These are phyloP conservation scores for Erucastrum elatum DNA, from an alignment of 345 rosid genomes.

Conservation along the genomic window DNA sequence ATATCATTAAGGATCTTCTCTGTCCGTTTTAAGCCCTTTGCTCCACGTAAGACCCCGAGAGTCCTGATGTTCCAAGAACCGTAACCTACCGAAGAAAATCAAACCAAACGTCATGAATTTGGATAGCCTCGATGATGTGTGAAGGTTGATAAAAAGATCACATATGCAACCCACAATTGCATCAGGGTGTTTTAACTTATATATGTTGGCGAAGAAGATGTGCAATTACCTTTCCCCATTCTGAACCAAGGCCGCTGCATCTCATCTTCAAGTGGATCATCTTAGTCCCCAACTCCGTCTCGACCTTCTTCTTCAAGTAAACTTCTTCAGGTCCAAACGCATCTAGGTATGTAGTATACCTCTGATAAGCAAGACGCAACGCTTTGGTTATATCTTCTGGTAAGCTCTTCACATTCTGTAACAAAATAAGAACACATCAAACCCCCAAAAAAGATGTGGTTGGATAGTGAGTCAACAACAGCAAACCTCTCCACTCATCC, in stretches of 20 bases:
- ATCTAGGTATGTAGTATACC: slow-evolving; percentile 64
- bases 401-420: slow-evolving; percentile 73
- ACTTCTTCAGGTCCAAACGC: slow-evolving; percentile 78
- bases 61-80: slow-evolving; percentile 88
- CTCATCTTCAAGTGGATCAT: slow-evolving; percentile 99
- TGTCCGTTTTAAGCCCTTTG: slow-evolving; percentile 53
- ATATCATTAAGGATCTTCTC: slow-evolving; percentile 17
- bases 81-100: slow-evolving; percentile 58
- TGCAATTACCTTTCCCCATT: slow-evolving; percentile 85
- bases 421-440: slow-evolving; percentile 2
- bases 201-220: not conserved
- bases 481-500: slow-evolving; percentile 86
- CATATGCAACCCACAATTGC: not conserved
- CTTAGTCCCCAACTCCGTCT: slow-evolving; percentile 87
- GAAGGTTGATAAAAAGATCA: not conserved
- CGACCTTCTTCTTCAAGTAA: slow-evolving; percentile 83
- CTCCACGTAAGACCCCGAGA: slow-evolving; percentile 89
- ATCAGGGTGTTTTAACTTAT: not conserved
- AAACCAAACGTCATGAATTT: not conserved
- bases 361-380: slow-evolving; percentile 53
- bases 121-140: not conserved
- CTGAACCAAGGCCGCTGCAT: slow-evolving; percentile 77
- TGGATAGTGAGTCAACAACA: not conserved
- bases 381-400: slow-evolving; percentile 55
- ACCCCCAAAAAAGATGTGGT: not conserved